Conservation (phyloP, 306 rosid genomes). For the Lathyrus oleraceus region DNA sequence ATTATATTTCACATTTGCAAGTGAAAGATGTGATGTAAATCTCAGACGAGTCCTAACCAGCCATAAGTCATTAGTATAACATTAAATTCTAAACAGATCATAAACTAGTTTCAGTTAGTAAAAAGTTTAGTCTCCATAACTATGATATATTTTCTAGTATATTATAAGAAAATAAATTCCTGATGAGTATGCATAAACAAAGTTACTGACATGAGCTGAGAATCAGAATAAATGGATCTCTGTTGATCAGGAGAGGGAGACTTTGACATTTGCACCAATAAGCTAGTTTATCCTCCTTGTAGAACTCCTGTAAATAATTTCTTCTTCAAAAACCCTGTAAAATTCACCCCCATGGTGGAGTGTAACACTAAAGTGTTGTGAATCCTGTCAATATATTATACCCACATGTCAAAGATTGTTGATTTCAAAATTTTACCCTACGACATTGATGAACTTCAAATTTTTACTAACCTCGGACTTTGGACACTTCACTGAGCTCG, state of each 20-base stretch:
- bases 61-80: slow-evolving; percentile 25
- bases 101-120: slow-evolving; percentile 11
- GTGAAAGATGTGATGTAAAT: slow-evolving; percentile 4
- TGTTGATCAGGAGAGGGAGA: slow-evolving; percentile 55
- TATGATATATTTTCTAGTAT: background rate
- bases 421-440: too few relatives aligned
- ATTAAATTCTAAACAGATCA: slow-evolving; percentile 9
- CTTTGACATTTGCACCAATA: slow-evolving; percentile 74
- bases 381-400: too few relatives aligned
- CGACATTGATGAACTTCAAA: too few relatives aligned
- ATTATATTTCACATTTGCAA: slow-evolving; percentile 28
- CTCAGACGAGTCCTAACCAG: slow-evolving; percentile 15
- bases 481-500: too few relatives aligned
- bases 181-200: slow-evolving; percentile 11
- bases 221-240: slow-evolving; percentile 45
- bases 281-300: slow-evolving; percentile 43
- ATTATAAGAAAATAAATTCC: slow-evolving; percentile 6
- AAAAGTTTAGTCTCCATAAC: background rate
- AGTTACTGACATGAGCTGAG: slow-evolving; percentile 50
- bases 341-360: too few relatives aligned
- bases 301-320: slow-evolving; percentile 55
- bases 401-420: too few relatives aligned
- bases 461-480: too few relatives aligned
- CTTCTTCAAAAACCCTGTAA: too few relatives aligned
- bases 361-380: too few relatives aligned